Evolutionary conservation across 2,329 filamentous ascomycete genomes (phyloP), one percentile per base, ranked within the genome.

Genomic region (Zymoseptoria tritici): DNA sequence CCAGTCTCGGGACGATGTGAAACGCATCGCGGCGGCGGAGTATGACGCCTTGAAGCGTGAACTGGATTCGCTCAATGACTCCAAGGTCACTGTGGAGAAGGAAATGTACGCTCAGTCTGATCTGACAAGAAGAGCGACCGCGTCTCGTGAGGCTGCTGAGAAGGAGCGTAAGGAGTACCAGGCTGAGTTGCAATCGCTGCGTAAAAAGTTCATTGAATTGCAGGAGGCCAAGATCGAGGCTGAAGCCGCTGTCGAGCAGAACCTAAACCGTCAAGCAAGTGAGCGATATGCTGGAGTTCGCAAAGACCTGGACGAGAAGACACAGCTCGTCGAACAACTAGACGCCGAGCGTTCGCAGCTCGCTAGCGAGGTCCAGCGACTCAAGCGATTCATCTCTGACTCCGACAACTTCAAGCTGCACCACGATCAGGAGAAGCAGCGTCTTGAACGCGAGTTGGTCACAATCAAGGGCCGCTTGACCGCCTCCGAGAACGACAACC

Each of bases 61-160:
- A 65, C 96, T 86, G 67, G 87, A 95, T 55, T 84, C 85, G 36
- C 81, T 97, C 36, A 96, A 96, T 68, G 91, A 97, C 64, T 87
- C 91, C 26, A 99, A 99, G 75, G 96, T 97, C 68, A 96, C 87
- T 53, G 96, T 99, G 64, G 93, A 99, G 75, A 97, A 97, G 74
- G 93, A 97, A 75, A 87, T 99, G 73, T 97, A 97, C 72, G 88
- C 90, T 4, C 93, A 97, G 71, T 92, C 97, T 73, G 93, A 99
- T 71, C 89, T 90, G 9, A 83, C 97, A 52, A 86, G 94, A 46
- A 85, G 93, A 57, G 90, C 91, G 9, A 90, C 88, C 66, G 91
- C 96, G 73, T 88, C 90, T 53, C 85, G 90, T 31, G 81, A 86
- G 4, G 84, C 85, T 4, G 90, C 90, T 0, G 93, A 99, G 72